Evolutionary conservation across 306 rosid genomes (phyloP).

Genomic region (Aeschynomene evenia): DNA sequence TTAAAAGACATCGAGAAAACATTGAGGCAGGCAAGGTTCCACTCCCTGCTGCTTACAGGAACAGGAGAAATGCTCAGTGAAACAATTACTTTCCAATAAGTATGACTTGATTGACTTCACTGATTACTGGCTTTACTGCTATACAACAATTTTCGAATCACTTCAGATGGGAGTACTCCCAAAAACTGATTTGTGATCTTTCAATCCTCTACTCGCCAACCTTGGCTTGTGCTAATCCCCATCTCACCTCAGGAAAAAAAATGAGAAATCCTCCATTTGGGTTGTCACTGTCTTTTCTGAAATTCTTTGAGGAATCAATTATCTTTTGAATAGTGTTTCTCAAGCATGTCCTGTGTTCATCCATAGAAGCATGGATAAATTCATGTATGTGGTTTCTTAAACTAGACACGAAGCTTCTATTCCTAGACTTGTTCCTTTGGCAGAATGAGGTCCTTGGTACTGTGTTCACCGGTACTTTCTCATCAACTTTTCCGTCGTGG

Average conservation of each 20-base stretch:
- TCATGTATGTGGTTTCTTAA: conserved; percentile 58
- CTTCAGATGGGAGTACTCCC: neutral
- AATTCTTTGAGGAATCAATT: conserved; percentile 30
- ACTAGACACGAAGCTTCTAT: conserved; percentile 51
- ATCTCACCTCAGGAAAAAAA: neutral
- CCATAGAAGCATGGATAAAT: conserved; percentile 51
- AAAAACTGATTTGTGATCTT: neutral
- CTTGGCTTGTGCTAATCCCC: neutral
- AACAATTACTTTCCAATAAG: conserved; percentile 3
- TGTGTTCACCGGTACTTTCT: conserved; percentile 15
- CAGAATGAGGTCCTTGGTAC: conserved; percentile 45
- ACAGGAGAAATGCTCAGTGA: conserved; percentile 21
- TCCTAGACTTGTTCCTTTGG: conserved; percentile 51
- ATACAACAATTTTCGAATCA: neutral
- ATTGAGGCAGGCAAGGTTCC: conserved; percentile 72
- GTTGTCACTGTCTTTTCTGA: conserved; percentile 24
- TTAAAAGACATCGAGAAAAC: conserved; percentile 52
- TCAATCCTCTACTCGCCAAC: neutral
- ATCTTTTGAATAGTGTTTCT: conserved; percentile 50
- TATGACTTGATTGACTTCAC: neutral
- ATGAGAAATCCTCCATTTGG: neutral
- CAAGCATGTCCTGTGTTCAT: conserved; percentile 64
- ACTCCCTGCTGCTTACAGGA: conserved; percentile 49
- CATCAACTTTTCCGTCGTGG: conserved; percentile 24
- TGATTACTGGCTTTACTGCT: neutral